phyloP scores from a whole-genome alignment of 495 filamentous ascomycete genomes.

The Sabuloglossum arenarium region DNA sequence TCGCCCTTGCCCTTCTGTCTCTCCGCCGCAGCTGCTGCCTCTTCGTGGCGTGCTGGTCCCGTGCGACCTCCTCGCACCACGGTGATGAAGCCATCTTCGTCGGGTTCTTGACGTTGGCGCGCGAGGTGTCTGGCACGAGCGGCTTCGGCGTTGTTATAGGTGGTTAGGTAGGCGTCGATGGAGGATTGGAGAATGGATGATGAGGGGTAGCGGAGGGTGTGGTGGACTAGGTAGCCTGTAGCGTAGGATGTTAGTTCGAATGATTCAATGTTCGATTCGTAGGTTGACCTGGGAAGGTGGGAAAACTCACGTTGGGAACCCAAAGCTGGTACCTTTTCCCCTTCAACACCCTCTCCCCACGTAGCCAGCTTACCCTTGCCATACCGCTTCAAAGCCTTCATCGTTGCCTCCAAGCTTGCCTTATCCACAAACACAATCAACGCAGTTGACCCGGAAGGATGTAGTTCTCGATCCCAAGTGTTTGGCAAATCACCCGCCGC shows the following conservation, averaged over 20 bases:
- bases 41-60: slow-evolving; percentile 53
- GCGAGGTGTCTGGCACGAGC: slow-evolving; percentile 40
- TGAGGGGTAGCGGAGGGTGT: slow-evolving; percentile 47
- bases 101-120: slow-evolving; percentile 48
- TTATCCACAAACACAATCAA: slow-evolving; percentile 69
- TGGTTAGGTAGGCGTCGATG: slow-evolving; percentile 64
- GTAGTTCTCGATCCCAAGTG: slow-evolving; percentile 56
- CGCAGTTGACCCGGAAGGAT: slow-evolving; percentile 51
- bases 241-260: not conserved
- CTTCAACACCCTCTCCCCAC: slow-evolving; percentile 43
- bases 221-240: slow-evolving; percentile 39
- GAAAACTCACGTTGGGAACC: slow-evolving; percentile 28
- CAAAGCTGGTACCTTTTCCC: slow-evolving; percentile 28
- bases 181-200: slow-evolving; percentile 37
- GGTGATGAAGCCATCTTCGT: slow-evolving; percentile 90
- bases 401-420: slow-evolving; percentile 43
- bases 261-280: not conserved
- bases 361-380: slow-evolving; percentile 30
- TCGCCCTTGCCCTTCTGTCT: slow-evolving; percentile 47
- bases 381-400: slow-evolving; percentile 48
- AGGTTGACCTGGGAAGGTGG: not conserved
- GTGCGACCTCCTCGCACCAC: slow-evolving; percentile 57
- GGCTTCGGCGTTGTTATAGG: slow-evolving; percentile 44
- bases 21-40: slow-evolving; percentile 47
- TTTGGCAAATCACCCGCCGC: slow-evolving; percentile 32